phyloP scores from a whole-genome alignment of 1,284 basidiomycete species.

The Puccinia triticina region DNA sequence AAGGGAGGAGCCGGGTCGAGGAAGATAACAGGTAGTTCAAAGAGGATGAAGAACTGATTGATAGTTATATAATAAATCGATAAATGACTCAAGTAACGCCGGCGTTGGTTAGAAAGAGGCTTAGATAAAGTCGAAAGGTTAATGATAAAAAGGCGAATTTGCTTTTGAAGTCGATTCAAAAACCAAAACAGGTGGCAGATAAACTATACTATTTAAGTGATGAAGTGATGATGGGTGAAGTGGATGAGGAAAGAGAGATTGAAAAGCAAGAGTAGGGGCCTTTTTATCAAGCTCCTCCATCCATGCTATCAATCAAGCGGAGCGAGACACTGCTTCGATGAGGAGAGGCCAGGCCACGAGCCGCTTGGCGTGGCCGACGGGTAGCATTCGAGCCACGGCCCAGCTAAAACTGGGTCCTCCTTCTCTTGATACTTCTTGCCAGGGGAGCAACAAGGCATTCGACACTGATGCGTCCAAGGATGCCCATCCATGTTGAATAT shows the following conservation, averaged over 20 bases:
- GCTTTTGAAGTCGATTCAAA: conserved; percentile 15
- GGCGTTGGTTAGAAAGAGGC: not conserved
- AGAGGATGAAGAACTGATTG: not conserved
- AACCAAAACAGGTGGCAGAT: not conserved
- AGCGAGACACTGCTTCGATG: not conserved
- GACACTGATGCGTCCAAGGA: not conserved
- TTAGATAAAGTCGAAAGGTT: not conserved
- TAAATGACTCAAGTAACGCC: not conserved
- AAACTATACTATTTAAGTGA: conserved; percentile 6
- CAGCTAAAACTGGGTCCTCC: not conserved
- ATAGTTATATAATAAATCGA: not conserved
- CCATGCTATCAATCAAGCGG: not conserved
- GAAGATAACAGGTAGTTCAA: not conserved
- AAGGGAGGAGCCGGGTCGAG: not conserved
- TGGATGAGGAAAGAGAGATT: not conserved
- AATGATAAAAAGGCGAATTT: not conserved
- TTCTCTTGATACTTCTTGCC: not conserved
- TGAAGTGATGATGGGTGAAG: not conserved
- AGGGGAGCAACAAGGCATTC: conserved; percentile 5
- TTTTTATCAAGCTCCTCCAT: not conserved
- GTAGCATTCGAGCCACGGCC: not conserved
- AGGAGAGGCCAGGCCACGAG: not conserved
- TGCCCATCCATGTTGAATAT: no score
- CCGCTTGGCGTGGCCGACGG: not conserved
- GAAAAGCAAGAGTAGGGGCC: not conserved